Conservation (phyloP, 2,329 filamentous ascomycete species). For the Atkinsonella hypoxylon region DNA sequence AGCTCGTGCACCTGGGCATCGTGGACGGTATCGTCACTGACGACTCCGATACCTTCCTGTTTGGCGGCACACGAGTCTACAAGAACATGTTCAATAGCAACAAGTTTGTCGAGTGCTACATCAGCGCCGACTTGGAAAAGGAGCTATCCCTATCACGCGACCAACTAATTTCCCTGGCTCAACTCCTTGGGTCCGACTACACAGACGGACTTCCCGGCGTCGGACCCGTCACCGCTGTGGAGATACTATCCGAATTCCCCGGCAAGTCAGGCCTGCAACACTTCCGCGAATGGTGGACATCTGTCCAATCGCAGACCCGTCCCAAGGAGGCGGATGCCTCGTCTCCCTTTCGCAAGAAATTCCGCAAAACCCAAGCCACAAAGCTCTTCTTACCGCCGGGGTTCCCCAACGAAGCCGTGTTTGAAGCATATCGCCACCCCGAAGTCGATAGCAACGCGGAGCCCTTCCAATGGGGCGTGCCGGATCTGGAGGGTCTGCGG, state of each 20-base stretch:
- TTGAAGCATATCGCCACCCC: conserved; percentile 71
- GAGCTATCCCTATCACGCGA: conserved; percentile 80
- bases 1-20: conserved; percentile 72
- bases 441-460: conserved; percentile 73
- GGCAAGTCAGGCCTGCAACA: conserved; percentile 47
- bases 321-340: conserved; percentile 48
- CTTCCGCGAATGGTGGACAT: conserved; percentile 81
- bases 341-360: conserved; percentile 69
- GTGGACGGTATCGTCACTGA: conserved; percentile 98
- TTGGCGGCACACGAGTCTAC: conserved; percentile 91
- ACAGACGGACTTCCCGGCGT: conserved; percentile 85
- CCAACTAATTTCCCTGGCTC: conserved; percentile 80
- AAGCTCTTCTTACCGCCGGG: conserved; percentile 75
- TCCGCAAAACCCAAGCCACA: conserved; percentile 63
- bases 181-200: conserved; percentile 88
- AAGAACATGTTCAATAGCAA: conserved; percentile 99
- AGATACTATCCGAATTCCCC: conserved; percentile 85
- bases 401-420: conserved; percentile 71
- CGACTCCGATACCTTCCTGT: conserved; percentile 92
- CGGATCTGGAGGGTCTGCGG: conserved; percentile 76
- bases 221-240: conserved; percentile 86
- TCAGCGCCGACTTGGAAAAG: conserved; percentile 69
- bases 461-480: conserved; percentile 88
- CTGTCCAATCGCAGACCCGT: conserved; percentile 58
- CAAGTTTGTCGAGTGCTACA: conserved; percentile 95